Conservation (phyloP, 2,329 filamentous ascomycete genomes). For the Exserohilum turcica region DNA sequence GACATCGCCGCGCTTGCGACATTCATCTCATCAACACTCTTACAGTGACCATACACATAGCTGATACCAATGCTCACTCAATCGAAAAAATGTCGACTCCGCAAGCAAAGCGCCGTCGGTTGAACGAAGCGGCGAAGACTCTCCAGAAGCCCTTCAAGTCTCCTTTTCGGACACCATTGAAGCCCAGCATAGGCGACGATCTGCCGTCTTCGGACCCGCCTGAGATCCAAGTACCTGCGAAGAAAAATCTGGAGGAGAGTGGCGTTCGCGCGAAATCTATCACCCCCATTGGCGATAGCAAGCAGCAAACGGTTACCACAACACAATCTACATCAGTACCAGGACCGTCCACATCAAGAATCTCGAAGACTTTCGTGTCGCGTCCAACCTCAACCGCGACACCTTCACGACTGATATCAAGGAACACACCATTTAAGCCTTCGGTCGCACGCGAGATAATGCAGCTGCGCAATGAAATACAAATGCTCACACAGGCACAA, state of each 20-base stretch:
- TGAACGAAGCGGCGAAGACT: conserved; percentile 62
- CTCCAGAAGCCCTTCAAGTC: conserved; percentile 75
- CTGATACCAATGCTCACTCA: conserved; percentile 17
- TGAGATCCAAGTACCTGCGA: conserved; percentile 13
- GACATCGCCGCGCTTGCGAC: conserved; percentile 2
- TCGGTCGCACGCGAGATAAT: conserved; percentile 41
- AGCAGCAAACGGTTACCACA: neutral
- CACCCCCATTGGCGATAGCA: conserved; percentile 1
- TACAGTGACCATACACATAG: neutral
- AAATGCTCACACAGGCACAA: conserved; percentile 50
- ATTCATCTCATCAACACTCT: neutral
- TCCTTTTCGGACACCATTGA: conserved; percentile 61
- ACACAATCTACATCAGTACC: conserved; percentile 1
- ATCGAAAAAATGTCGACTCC: conserved; percentile 54
- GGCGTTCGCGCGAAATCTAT: neutral
- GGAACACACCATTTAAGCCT: conserved; percentile 28
- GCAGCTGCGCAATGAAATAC: conserved; percentile 46
- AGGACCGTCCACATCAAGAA: conserved; percentile 8
- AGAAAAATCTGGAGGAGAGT: neutral
- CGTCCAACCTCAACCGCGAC: conserved; percentile 17
- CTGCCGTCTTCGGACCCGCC: conserved; percentile 34
- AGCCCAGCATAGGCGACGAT: conserved; percentile 28
- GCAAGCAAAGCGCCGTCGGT: conserved; percentile 66
- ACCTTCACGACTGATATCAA: conserved; percentile 15
- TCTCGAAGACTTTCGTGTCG: conserved; percentile 20